Evolutionary conservation across 2,329 filamentous ascomycete species (phyloP).

Genomic region (Trichoderma sp.): DNA sequence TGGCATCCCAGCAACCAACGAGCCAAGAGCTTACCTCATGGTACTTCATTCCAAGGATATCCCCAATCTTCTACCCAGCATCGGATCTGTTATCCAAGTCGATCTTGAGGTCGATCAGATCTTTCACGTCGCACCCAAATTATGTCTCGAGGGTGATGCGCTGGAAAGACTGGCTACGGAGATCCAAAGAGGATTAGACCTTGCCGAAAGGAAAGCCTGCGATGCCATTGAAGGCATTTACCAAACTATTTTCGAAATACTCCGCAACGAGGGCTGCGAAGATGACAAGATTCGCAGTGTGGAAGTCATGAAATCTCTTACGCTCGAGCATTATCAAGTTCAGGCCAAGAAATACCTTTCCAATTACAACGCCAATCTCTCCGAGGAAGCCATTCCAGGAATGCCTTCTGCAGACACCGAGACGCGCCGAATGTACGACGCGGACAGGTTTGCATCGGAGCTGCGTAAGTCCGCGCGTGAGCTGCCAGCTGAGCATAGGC

Average conservation of each 20-base stretch:
- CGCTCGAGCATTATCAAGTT: background rate
- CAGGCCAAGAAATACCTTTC: background rate
- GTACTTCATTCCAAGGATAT: background rate
- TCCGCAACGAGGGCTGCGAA: background rate
- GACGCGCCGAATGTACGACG: background rate
- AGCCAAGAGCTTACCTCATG: background rate
- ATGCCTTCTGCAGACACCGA: background rate
- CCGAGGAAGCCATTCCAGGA: background rate
- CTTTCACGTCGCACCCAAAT: background rate
- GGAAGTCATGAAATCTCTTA: background rate
- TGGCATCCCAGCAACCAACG: background rate
- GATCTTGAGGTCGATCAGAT: background rate
- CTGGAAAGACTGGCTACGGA: background rate
- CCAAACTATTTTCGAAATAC: background rate
- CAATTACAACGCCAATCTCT: background rate
- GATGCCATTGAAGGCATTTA: background rate
- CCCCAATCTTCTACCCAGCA: background rate
- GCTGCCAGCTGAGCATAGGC: too few species aligned
- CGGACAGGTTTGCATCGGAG: background rate
- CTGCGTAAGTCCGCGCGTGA: background rate
- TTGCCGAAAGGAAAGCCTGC: background rate
- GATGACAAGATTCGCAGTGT: background rate
- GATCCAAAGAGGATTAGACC: background rate
- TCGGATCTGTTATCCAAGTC: background rate
- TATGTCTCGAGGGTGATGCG: too few species aligned